Percentiles rank a stretch among this genome's conserved stretches.
phyloP scores from a whole-genome alignment of 2,329 filamentous ascomycete species.

The Falciphora oryzae region DNA sequence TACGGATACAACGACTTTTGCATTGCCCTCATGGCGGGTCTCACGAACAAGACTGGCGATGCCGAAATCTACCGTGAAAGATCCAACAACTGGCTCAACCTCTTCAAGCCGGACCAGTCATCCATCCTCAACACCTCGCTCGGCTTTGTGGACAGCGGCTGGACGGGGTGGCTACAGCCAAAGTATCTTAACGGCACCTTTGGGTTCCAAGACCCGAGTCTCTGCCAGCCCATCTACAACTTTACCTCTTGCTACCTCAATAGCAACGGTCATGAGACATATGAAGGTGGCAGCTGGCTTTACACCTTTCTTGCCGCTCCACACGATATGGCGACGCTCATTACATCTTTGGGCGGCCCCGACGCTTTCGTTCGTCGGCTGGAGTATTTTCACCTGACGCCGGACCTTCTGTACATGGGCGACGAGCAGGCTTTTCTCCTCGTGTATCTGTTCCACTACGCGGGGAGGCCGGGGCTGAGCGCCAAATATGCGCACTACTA shows the following conservation, averaged over 20 bases:
- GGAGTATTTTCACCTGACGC: conserved; percentile 44
- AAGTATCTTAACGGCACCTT: conserved; percentile 59
- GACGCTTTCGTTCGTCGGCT: conserved; percentile 47
- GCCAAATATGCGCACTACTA: conserved; percentile 49
- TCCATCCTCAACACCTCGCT: conserved; percentile 37
- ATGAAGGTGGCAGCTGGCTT: conserved; percentile 63
- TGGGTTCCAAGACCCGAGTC: conserved; percentile 59
- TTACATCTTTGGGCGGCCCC: conserved; percentile 48
- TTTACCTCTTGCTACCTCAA: conserved; percentile 18
- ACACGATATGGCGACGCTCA: conserved; percentile 35
- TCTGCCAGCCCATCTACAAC: conserved; percentile 49
- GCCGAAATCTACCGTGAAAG: conserved; percentile 50
- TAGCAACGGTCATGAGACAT: conserved; percentile 53
- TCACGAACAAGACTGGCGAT: conserved; percentile 47
- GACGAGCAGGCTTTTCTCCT: conserved; percentile 53
- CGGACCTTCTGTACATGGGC: conserved; percentile 32
- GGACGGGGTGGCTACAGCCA: conserved; percentile 61
- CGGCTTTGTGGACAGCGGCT: conserved; percentile 48
- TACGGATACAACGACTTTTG: conserved; percentile 70
- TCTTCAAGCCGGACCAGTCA: conserved; percentile 53
- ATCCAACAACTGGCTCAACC: conserved; percentile 57
- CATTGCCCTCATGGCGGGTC: conserved; percentile 51
- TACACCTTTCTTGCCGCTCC: conserved; percentile 53
- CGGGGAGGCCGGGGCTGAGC: conserved; percentile 46
- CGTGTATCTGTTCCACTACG: conserved; percentile 58